A percentile compares a stretch with the other conserved stretches of the same genome.
Conservation (phyloP, 306 rosid species). For the Cucurbita maxima region DNA sequence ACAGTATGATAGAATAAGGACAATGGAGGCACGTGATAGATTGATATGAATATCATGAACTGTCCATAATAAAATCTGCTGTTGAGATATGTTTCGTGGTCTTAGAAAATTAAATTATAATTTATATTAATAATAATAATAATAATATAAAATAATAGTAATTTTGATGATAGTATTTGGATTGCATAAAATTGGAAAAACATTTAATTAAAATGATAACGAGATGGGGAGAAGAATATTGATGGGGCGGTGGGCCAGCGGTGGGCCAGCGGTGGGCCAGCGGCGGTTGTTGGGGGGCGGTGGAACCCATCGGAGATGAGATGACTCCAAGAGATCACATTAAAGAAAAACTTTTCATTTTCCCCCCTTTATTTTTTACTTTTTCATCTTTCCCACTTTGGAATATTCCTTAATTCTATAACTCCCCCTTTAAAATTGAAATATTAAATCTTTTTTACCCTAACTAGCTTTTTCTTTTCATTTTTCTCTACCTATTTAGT, state of each 20-base stretch:
- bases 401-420: constrained; percentile 8
- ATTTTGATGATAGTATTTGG: too few species aligned
- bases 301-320: not conserved
- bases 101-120: too few species aligned
- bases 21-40: too few species aligned
- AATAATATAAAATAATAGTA: too few species aligned
- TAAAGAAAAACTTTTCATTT: not conserved
- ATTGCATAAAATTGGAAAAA: not conserved
- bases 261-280: constrained; percentile 3
- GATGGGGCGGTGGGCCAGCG: not conserved
- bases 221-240: not conserved
- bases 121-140: too few species aligned
- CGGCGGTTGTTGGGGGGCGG: constrained; percentile 9
- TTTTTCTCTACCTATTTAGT: too few species aligned
- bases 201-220: not conserved
- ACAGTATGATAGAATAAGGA: too few species aligned
- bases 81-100: too few species aligned
- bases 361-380: not conserved
- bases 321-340: not conserved
- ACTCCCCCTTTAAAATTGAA: not conserved
- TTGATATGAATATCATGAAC: too few species aligned
- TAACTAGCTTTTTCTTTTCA: too few species aligned
- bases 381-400: not conserved
- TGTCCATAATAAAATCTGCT: too few species aligned
- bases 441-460: too few species aligned